A percentile compares a stretch with the other conserved stretches of the same genome.
These are phyloP conservation scores for Boletus edulis DNA, from an alignment of 768 basidiomycete species.

Conservation along the genomic window DNA sequence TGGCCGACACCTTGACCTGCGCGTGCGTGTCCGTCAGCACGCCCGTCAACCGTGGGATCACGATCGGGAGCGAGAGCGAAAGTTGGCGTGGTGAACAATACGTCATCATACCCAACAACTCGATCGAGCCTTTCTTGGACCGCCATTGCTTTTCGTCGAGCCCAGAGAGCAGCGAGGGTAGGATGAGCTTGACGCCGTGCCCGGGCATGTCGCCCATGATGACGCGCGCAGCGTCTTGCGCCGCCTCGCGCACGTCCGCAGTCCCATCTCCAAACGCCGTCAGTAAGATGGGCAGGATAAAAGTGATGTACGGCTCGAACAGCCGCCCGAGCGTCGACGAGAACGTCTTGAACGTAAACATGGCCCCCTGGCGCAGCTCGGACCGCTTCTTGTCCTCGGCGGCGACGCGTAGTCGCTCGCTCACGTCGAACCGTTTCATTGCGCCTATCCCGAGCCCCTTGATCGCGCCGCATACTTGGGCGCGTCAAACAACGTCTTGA, in stretches of 20 bases:
- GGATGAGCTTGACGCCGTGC: slow-evolving; percentile 92
- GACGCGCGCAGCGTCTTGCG: slow-evolving; percentile 85
- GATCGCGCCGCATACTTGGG: slow-evolving; percentile 87
- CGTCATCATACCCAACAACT: slow-evolving; percentile 96
- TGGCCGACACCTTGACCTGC: slow-evolving; percentile 90
- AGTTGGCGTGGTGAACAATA: slow-evolving; percentile 96
- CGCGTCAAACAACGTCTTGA: slow-evolving; percentile 72
- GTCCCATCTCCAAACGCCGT: slow-evolving; percentile 83
- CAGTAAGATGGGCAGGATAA: slow-evolving; percentile 80
- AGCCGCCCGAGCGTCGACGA: slow-evolving; percentile 81
- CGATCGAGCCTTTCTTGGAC: slow-evolving; percentile 96
- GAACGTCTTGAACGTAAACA: slow-evolving; percentile 94
- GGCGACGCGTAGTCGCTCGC: slow-evolving; percentile 68
- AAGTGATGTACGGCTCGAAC: slow-evolving; percentile 91
- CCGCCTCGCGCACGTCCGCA: slow-evolving; percentile 89
- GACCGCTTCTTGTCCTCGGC: slow-evolving; percentile 87
- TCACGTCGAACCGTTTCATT: slow-evolving; percentile 81
- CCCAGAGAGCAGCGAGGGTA: slow-evolving; percentile 85
- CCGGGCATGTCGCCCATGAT: slow-evolving; percentile 96
- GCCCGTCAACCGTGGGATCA: slow-evolving; percentile 92
- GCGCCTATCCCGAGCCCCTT: slow-evolving; percentile 86
- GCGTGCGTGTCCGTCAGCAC: slow-evolving; percentile 97
- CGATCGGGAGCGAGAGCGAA: slow-evolving; percentile 90
- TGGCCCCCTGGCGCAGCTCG: slow-evolving; percentile 87
- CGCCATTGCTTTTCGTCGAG: slow-evolving; percentile 99